phyloP scores from a whole-genome alignment of 805 yeast species.

The Nakazawaea ishiwadae region DNA sequence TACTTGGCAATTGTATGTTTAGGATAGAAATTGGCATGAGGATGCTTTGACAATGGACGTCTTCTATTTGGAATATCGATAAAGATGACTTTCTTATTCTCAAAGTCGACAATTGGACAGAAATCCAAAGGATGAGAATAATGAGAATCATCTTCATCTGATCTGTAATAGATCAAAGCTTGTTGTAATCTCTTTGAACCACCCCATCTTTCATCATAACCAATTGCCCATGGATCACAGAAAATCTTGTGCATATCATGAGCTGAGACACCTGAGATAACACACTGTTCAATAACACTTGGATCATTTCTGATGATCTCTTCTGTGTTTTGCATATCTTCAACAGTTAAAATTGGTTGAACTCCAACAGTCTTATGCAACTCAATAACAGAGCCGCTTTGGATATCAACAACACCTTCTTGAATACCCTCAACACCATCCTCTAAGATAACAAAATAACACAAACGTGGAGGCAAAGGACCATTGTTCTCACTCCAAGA shows the following conservation, averaged over 20 bases:
- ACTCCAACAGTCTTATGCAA: slow-evolving; percentile 43
- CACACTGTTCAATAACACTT: slow-evolving; percentile 56
- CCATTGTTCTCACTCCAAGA: slow-evolving; percentile 51
- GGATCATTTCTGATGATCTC: slow-evolving; percentile 53
- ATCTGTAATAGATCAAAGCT: slow-evolving; percentile 61
- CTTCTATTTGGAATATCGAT: slow-evolving; percentile 63
- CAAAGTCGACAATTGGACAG: slow-evolving; percentile 65
- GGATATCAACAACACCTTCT: slow-evolving; percentile 55
- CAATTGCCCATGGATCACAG: slow-evolving; percentile 71
- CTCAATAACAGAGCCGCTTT: slow-evolving; percentile 34
- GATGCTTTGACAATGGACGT: slow-evolving; percentile 53
- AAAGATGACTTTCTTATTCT: slow-evolving; percentile 48
- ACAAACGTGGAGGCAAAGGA: slow-evolving; percentile 52
- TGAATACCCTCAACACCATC: slow-evolving; percentile 45
- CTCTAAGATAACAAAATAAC: slow-evolving; percentile 48
- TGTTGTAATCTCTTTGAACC: slow-evolving; percentile 58
- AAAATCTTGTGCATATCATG: slow-evolving; percentile 43
- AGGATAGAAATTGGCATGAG: slow-evolving; percentile 57
- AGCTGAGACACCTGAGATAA: slow-evolving; percentile 50
- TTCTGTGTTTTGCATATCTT: slow-evolving; percentile 51
- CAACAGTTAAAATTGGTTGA: slow-evolving; percentile 59
- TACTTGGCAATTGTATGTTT: slow-evolving; percentile 45
- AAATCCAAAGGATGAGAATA: slow-evolving; percentile 61
- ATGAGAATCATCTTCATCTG: slow-evolving; percentile 53
- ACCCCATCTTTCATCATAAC: slow-evolving; percentile 69